Percentiles rank a stretch among this genome's conserved stretches.
Evolutionary conservation across 768 basidiomycete species (phyloP).

Genomic region (Naematelia encephala): DNA sequence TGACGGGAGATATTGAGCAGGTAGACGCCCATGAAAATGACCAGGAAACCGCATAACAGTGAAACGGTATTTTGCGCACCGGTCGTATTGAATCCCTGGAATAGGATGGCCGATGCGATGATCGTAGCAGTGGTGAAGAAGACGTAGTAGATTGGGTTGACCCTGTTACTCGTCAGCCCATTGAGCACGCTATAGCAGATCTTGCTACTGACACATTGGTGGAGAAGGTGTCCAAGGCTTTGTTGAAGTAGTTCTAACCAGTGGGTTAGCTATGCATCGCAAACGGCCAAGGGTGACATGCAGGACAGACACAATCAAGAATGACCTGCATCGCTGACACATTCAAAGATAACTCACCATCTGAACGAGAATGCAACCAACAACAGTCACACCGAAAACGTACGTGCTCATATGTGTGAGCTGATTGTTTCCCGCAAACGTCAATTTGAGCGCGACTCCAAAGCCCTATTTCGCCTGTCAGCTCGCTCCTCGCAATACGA

Average conservation of each 20-base stretch:
- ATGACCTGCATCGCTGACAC: too few relatives aligned
- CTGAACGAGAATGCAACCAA: slow-evolving; percentile 64
- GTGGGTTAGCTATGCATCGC: slow-evolving; percentile 1
- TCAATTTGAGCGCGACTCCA: slow-evolving; percentile 93
- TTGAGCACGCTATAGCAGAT: not conserved
- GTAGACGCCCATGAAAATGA: slow-evolving; percentile 90
- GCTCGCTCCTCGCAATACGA: not conserved
- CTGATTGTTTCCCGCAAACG: slow-evolving; percentile 88
- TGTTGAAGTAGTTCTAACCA: slow-evolving; percentile 71
- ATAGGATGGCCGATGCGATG: slow-evolving; percentile 89
- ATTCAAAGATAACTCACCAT: slow-evolving; percentile 50
- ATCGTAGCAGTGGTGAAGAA: slow-evolving; percentile 92
- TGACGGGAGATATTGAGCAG: slow-evolving; percentile 47
- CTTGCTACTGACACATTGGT: slow-evolving; percentile 79
- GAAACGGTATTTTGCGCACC: slow-evolving; percentile 77
- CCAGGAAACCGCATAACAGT: slow-evolving; percentile 80
- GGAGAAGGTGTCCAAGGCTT: slow-evolving; percentile 91
- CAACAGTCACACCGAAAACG: slow-evolving; percentile 79
- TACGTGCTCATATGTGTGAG: slow-evolving; percentile 94
- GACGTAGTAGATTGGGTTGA: slow-evolving; percentile 97
- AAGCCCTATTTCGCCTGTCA: slow-evolving; percentile 59
- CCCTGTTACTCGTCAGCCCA: slow-evolving; percentile 56
- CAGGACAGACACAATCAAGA: not conserved
- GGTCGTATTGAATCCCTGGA: slow-evolving; percentile 93
- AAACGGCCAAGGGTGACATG: not conserved